phyloP scores from a whole-genome alignment of 1,139 yeast species.

The Yamadazyma songkhlaensis region DNA sequence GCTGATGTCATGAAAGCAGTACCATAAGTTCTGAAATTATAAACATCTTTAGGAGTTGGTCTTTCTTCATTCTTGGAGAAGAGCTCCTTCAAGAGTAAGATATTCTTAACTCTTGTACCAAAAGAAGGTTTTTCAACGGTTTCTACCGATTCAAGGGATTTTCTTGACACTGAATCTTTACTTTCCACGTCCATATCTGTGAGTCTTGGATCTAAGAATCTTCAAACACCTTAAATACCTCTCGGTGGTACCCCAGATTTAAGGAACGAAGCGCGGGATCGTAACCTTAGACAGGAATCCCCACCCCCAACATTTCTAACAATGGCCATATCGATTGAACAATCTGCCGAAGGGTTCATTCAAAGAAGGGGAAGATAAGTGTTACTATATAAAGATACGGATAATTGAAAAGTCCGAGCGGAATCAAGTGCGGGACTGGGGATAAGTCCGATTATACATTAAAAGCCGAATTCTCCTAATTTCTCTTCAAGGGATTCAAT shows the following conservation, averaged over 20 bases:
- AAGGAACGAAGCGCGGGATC: background rate
- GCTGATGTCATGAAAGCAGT: slow-evolving; percentile 42
- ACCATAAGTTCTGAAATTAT: slow-evolving; percentile 32
- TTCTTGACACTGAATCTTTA: slow-evolving; percentile 1
- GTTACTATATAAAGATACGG: no score
- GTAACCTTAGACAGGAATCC: background rate
- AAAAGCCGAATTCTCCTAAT: slow-evolving; percentile 68
- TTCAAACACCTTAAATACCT: slow-evolving; percentile 1
- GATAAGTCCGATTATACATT: slow-evolving; percentile 2
- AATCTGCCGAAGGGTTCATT: no score
- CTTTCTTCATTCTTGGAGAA: slow-evolving; percentile 37
- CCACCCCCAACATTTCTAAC: background rate
- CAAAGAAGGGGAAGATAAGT: no score
- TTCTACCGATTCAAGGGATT: background rate
- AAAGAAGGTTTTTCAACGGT: background rate
- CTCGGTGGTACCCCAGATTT: slow-evolving; percentile 1
- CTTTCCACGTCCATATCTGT: slow-evolving; percentile 1
- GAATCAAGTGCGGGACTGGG: no score
- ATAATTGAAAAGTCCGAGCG: background rate
- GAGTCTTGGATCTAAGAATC: background rate
- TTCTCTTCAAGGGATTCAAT: slow-evolving; percentile 47
- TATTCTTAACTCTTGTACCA: background rate
- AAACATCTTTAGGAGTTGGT: slow-evolving; percentile 37
- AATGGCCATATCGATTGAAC: no score
- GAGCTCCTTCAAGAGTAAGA: slow-evolving; percentile 20